Percentiles rank a stretch among this genome's conserved stretches.
These are phyloP conservation scores for Populus simonii DNA, from an alignment of 345 rosid species.

Conservation along the genomic window DNA sequence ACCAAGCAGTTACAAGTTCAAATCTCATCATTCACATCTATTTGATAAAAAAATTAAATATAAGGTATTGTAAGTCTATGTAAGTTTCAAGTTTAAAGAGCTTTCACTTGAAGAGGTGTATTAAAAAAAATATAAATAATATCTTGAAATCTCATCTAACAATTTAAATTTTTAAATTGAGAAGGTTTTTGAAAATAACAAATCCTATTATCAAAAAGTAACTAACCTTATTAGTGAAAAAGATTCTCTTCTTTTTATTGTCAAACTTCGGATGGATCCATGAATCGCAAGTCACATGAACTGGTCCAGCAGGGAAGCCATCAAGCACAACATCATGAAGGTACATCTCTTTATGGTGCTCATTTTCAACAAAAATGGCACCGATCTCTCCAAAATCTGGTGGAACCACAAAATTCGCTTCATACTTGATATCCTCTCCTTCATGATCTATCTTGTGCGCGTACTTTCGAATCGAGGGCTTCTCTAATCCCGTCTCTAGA, in stretches of 20 bases:
- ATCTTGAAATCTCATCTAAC: too few relatives aligned
- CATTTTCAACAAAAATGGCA: conserved; percentile 21
- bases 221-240: conserved; percentile 57
- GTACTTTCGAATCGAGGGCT: conserved; percentile 10
- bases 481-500: conserved; percentile 23
- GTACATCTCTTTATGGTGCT: conserved; percentile 30
- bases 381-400: conserved; percentile 20
- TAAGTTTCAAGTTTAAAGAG: fast-evolving
- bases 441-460: conserved; percentile 1
- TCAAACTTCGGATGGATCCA: conserved; percentile 14
- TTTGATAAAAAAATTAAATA: too few relatives aligned
- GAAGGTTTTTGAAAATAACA: fast-evolving
- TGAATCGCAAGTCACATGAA: conserved; percentile 9
- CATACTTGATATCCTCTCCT: conserved; percentile 13
- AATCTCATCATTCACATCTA: too few relatives aligned
- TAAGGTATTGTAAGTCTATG: fast-evolving
- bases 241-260: conserved; percentile 39
- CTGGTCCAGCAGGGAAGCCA: conserved; percentile 12
- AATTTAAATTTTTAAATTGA: too few relatives aligned
- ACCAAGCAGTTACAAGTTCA: fast-evolving
- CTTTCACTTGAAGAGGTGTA: fast-evolving
- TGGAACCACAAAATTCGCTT: conserved; percentile 12
- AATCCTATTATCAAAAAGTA: too few relatives aligned
- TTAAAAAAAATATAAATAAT: too few relatives aligned
- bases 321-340: conserved; percentile 13